Evolutionary conservation across 2,329 filamentous ascomycete species (phyloP), one percentile per base, ranked within the genome.

Genomic region (Penicillium verrucosum): DNA sequence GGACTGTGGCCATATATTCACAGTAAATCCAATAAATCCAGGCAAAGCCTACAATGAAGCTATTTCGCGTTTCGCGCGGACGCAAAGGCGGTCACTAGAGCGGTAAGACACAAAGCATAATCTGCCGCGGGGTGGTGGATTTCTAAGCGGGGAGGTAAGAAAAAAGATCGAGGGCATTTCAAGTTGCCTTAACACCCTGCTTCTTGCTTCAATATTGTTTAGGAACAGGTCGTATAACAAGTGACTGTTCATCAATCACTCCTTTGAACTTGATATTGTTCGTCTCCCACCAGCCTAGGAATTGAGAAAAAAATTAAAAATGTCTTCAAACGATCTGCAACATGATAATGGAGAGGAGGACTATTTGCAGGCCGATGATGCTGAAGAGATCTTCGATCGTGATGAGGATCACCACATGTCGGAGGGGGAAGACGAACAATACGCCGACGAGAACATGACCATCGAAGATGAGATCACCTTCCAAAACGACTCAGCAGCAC

Each of bases 401-500:
- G 89, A 82, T 59, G 74, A 74, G 51, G 82, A 96, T 71, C 82
- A 90, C 52, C 84, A 84, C 42, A 96, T 96, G 49, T 51, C 49
- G 90, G 90, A 93, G 58, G 85, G 86, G 52, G 88, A 89, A 30
- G 82, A 38, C 18, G 36, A 81, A 43, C 83, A 83, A 44, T 80
- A 80, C 43, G 82, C 76, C 29, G 81, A 83, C 51, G 77, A 80
- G 36, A 77, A 80, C 29, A 82, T 87, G 65, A 61, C 51, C 41
- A 68, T 64, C 49, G 71, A 75, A 54, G 75, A 80, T 50, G 78
- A 88, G 73, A 85, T 97, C 41, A 78, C 85, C 41, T 81, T 97
- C 7, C 85, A 94, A 61, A 99, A 97, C 80, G 93, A 99, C 81
- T 95, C 91, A 63, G 81, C 88, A 64, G 93, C 91, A 58, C 93